Evolutionary conservation across 2,329 filamentous ascomycete species (phyloP).

Genomic region (Nigrograna mackinnonii): DNA sequence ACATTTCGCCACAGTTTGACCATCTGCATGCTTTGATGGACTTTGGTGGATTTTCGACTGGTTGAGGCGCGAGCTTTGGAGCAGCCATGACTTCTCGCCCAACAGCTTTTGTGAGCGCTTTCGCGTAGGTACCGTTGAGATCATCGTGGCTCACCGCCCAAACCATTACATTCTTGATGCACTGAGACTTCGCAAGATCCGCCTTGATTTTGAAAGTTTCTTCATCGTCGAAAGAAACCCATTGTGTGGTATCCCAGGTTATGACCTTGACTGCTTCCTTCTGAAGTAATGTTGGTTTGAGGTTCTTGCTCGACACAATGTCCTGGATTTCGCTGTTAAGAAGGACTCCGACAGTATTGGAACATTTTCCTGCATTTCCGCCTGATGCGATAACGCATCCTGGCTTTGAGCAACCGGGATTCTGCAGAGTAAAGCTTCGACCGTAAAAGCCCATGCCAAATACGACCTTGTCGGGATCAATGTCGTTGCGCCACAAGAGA

Average conservation of each 20-base stretch:
- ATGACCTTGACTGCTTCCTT: slow-evolving; percentile 39
- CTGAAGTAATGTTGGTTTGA: slow-evolving; percentile 22
- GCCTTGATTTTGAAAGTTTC: slow-evolving; percentile 39
- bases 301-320: slow-evolving; percentile 21
- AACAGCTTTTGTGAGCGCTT: not conserved
- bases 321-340: slow-evolving; percentile 40
- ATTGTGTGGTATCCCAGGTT: slow-evolving; percentile 38
- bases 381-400: slow-evolving; percentile 23
- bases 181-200: slow-evolving; percentile 31
- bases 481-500: slow-evolving; percentile 51
- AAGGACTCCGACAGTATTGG: slow-evolving; percentile 36
- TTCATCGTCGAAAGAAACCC: slow-evolving; percentile 45
- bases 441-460: slow-evolving; percentile 55
- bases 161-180: slow-evolving; percentile 31
- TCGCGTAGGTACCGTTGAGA: not conserved
- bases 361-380: slow-evolving; percentile 21
- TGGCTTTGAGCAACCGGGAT: slow-evolving; percentile 18
- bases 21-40: not conserved
- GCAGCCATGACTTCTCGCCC: not conserved
- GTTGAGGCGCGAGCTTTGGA: not conserved
- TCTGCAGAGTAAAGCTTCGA: slow-evolving; percentile 30
- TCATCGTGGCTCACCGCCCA: slow-evolving; percentile 12
- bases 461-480: slow-evolving; percentile 46
- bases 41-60: not conserved
- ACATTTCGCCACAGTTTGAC: not conserved